Base-by-base conservation (phyloP, 257 asterid species). In the Perilla frutescens region DNA sequence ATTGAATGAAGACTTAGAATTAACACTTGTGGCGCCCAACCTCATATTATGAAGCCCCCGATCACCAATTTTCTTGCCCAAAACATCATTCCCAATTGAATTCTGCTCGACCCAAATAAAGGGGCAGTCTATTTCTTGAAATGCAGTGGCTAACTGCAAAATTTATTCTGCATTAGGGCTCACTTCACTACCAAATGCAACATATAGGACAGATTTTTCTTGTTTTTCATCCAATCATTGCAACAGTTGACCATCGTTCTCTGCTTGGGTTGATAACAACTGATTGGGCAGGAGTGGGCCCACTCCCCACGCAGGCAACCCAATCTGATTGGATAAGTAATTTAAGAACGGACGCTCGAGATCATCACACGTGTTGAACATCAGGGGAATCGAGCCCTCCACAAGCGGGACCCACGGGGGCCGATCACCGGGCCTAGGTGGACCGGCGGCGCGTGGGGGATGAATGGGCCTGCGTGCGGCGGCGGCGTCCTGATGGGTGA, bases 1-100 rank as follows among this genome's bases (percentile, higher is more conserved):
- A 20, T 51, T 9, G 87, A 71, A 8, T 72, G 68, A 60, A 84
- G 88, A 70, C 84, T 77, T 3, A 86, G 56, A 6, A 84, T 84
- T 39, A 82, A 56, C 39, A 82, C 45, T 54, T 82, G 89, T 11
- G 89, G 89, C 3, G 86, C 89, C 91, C 91, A 84, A 8, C 86
- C 89, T n/a, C 72, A 56, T 45, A 85, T 79, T 7, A 85, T 20
- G 72, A 87, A 49, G 5, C 83, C 92, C 92, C 37, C 85, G 60
- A 4, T 77, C 61, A 1, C 80, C 77, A 20, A 74, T 65, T 29
- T 68, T 51, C 9, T 55, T 66, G 3, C 68, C 76, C 50, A 85
- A 67, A 0, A 55, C 88, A 26, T 56, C 47, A 8, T 84, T 20
- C 26, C 26, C 26, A 87, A 34, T 74, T 58, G 54, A 62, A 6